Evolutionary conservation across 2,329 filamentous ascomycete genomes (phyloP).

Genomic region (Trichocomaceae sp.): DNA sequence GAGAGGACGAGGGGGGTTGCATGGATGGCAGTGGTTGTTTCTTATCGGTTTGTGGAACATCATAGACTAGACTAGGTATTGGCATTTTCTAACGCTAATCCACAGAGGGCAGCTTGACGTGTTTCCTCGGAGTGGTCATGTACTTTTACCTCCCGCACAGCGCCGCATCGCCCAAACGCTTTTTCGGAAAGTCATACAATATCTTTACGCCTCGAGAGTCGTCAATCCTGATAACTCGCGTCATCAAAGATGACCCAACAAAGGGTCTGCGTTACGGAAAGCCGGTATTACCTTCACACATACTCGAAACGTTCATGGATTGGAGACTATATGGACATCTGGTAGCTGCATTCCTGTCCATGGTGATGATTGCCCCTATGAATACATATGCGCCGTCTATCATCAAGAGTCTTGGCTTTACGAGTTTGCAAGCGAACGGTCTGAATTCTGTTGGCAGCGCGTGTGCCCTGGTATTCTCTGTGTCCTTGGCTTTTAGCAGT

Average conservation of each 20-base stretch:
- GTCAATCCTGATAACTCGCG: slow-evolving; percentile 12
- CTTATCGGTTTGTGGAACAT: slow-evolving; percentile 6
- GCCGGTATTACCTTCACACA: slow-evolving; percentile 1
- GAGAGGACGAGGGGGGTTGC: slow-evolving; percentile 2
- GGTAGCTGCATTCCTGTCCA: slow-evolving; percentile 10
- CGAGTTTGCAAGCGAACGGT: slow-evolving; percentile 42
- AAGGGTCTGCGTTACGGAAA: slow-evolving; percentile 7
- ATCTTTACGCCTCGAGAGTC: slow-evolving; percentile 16
- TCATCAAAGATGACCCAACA: slow-evolving; percentile 7
- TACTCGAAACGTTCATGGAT: slow-evolving; percentile 8
- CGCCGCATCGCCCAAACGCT: slow-evolving; percentile 18
- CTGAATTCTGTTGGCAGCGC: slow-evolving; percentile 44
- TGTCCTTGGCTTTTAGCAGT: slow-evolving; percentile 18
- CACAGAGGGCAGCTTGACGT: slow-evolving; percentile 11
- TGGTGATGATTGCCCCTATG: slow-evolving; percentile 14
- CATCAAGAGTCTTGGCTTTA: slow-evolving; percentile 46
- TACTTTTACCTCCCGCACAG: slow-evolving; percentile 21
- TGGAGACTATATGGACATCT: slow-evolving; percentile 13
- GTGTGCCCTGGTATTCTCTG: slow-evolving; percentile 13
- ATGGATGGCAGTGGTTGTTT: slow-evolving; percentile 12
- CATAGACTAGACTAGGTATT: too few species aligned
- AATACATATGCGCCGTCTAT: slow-evolving; percentile 48
- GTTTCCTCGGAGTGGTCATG: slow-evolving; percentile 8
- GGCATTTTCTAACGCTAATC: too few species aligned
- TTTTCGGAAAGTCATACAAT: slow-evolving; percentile 13